A percentile compares a stretch with the other conserved stretches of the same genome.
Evolutionary conservation across 2,329 filamentous ascomycete species (phyloP).

Genomic region (Cercospora zeina): DNA sequence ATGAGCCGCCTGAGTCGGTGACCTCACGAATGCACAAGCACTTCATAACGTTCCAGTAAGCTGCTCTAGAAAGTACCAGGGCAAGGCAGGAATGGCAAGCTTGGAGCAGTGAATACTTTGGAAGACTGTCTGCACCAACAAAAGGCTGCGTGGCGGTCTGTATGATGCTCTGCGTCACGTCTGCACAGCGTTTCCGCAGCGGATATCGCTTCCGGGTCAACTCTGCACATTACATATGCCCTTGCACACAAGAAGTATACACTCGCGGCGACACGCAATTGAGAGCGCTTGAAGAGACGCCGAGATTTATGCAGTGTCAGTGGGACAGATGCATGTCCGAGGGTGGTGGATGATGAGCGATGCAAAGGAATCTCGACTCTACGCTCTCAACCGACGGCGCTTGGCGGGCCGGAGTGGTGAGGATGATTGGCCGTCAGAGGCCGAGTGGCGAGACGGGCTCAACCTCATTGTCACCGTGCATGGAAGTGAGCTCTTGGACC

Average conservation of each 20-base stretch:
- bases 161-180: neutral
- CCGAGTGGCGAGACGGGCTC: conserved; percentile 9
- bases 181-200: neutral
- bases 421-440: conserved; percentile 15
- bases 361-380: neutral
- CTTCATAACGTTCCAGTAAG: neutral
- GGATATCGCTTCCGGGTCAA: neutral
- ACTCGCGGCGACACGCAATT: neutral
- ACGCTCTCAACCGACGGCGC: neutral
- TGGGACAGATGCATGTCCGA: neutral
- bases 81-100: neutral
- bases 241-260: neutral
- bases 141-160: neutral
- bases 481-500: too few species aligned
- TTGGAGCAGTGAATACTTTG: neutral
- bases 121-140: neutral
- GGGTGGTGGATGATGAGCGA: conserved; percentile 1
- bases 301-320: neutral
- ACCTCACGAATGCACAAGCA: neutral
- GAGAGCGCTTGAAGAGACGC: neutral
- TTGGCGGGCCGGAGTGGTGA: neutral
- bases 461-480: neutral
- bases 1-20: too few species aligned
- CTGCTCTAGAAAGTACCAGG: neutral
- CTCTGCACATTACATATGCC: neutral